These are phyloP conservation scores for Hydnomerulius pinastri DNA, from an alignment of 768 basidiomycete genomes.

Conservation along the genomic window DNA sequence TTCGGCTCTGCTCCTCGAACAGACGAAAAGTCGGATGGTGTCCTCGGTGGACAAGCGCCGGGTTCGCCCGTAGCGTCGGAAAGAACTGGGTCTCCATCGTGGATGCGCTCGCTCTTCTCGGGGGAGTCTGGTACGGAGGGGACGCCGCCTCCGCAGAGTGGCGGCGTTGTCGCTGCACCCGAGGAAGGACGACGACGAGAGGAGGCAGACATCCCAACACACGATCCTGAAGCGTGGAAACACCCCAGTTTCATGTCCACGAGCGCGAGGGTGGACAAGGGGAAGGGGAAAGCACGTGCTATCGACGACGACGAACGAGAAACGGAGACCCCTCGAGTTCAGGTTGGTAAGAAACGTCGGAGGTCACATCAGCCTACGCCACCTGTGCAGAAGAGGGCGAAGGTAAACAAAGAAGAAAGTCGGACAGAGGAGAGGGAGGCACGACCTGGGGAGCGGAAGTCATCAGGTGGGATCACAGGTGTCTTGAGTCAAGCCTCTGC, in stretches of 20 bases:
- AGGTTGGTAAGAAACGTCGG: slow-evolving; percentile 17
- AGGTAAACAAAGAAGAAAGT: background rate
- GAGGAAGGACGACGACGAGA: background rate
- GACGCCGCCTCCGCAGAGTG: background rate
- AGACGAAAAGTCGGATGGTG: too few relatives aligned
- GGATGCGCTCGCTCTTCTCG: slow-evolving; percentile 32
- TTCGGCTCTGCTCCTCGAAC: too few relatives aligned
- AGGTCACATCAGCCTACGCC: slow-evolving; percentile 7
- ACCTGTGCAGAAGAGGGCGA: slow-evolving; percentile 17
- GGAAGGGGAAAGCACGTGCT: slow-evolving; percentile 18
- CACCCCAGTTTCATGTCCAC: slow-evolving; percentile 33
- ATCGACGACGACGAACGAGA: slow-evolving; percentile 1
- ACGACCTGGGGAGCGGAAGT: background rate
- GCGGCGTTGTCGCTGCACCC: background rate
- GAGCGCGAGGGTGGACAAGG: slow-evolving; percentile 8
- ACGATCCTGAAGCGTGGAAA: slow-evolving; percentile 33
- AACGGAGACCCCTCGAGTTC: background rate
- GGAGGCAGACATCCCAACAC: slow-evolving; percentile 8
- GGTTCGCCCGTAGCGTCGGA: background rate
- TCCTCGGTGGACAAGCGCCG: too few relatives aligned
- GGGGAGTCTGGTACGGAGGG: slow-evolving; percentile 3
- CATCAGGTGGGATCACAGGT: background rate
- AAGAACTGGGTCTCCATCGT: slow-evolving; percentile 2
- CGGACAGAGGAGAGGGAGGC: background rate
- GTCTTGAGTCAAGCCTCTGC: background rate